A percentile compares a stretch with the other conserved stretches of the same genome.
Evolutionary conservation across 257 asterid species (phyloP).

Genomic region (Solanum microdontum): DNA sequence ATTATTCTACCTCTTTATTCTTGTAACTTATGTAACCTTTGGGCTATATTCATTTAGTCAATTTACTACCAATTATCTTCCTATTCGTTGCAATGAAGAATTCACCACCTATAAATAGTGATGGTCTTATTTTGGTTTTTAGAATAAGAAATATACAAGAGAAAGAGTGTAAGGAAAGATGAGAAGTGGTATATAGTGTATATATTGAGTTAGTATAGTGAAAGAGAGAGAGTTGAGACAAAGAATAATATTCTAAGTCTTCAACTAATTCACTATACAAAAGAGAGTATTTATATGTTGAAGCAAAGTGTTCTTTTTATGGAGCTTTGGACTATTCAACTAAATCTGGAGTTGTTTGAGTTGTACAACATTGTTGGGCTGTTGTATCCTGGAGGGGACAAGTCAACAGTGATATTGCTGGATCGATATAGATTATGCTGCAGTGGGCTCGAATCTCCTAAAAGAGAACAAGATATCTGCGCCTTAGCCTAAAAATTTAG

Average conservation of each 20-base stretch:
- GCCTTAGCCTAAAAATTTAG: not conserved
- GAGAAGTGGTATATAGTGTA: not conserved
- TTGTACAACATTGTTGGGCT: not conserved
- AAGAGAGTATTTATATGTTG: not conserved
- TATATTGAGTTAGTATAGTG: not conserved
- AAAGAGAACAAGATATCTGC: not conserved
- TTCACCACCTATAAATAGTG: not conserved
- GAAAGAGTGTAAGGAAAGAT: not conserved
- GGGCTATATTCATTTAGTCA: not conserved
- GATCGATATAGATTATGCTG: not conserved
- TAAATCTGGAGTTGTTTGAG: not conserved
- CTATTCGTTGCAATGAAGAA: not conserved
- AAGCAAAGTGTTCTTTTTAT: not conserved
- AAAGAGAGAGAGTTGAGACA: not conserved
- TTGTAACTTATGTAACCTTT: not conserved
- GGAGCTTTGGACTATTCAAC: not conserved
- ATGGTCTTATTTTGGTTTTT: not conserved
- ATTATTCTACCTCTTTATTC: not conserved
- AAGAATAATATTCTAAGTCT: too few relatives aligned
- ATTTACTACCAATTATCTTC: too few relatives aligned
- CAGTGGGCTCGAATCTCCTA: not conserved
- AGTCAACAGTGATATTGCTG: too few relatives aligned
- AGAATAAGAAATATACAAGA: not conserved
- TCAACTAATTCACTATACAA: not conserved
- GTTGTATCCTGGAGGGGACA: not conserved